Conservation (phyloP, 2,329 filamentous ascomycete genomes). For the Phyllosticta capitalensis region DNA sequence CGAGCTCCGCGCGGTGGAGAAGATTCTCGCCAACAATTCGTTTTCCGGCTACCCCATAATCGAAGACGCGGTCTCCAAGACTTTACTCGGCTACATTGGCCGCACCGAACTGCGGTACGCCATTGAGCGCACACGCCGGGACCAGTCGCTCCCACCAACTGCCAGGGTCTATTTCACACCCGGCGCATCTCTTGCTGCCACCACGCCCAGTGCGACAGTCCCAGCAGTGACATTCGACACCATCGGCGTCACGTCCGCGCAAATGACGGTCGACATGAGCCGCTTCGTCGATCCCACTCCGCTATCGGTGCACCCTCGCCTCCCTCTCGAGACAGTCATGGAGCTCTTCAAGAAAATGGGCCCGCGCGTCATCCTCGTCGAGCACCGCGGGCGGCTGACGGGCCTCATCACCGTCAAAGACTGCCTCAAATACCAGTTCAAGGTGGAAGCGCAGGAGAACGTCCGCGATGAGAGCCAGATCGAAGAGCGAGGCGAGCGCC, state of each 20-base stretch:
- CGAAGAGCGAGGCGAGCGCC: slow-evolving; percentile 8
- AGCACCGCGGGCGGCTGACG: slow-evolving; percentile 72
- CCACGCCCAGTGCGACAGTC: slow-evolving; percentile 20
- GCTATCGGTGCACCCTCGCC: slow-evolving; percentile 78
- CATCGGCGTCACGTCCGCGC: slow-evolving; percentile 46
- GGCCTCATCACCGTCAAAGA: slow-evolving; percentile 95
- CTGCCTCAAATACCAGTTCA: slow-evolving; percentile 95
- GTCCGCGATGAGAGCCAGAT: slow-evolving; percentile 1
- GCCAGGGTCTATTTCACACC: slow-evolving; percentile 67
- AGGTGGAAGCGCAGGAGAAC: slow-evolving; percentile 78
- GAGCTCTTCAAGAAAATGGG: slow-evolving; percentile 98
- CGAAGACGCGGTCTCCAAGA: slow-evolving; percentile 59
- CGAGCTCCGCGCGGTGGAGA: slow-evolving; percentile 66
- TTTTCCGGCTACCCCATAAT: slow-evolving; percentile 93
- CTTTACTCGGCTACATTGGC: slow-evolving; percentile 83
- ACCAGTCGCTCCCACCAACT: slow-evolving; percentile 54
- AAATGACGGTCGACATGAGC: slow-evolving; percentile 64
- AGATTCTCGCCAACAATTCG: slow-evolving; percentile 63
- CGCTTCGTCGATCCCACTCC: slow-evolving; percentile 85
- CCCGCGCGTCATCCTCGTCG: slow-evolving; percentile 82
- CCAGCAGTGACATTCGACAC: slow-evolving; percentile 48
- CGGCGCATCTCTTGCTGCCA: slow-evolving; percentile 20
- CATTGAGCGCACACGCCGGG: slow-evolving; percentile 66
- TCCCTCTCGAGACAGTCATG: slow-evolving; percentile 95
- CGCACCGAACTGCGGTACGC: slow-evolving; percentile 87